Base-by-base conservation (phyloP, 805 yeast species). In the Kodamaea leandrae region DNA sequence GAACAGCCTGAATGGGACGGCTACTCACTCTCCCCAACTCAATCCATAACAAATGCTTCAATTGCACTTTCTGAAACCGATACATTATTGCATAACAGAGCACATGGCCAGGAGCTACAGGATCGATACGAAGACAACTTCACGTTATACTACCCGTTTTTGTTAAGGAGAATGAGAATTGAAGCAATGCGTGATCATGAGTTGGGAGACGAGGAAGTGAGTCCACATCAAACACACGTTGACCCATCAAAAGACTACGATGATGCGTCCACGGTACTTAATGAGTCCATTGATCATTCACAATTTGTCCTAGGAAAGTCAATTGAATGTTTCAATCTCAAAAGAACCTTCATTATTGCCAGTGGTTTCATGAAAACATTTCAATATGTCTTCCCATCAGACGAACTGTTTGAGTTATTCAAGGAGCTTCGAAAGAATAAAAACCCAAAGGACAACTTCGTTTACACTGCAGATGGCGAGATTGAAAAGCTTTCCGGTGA, bases 111-210 rank as follows among this genome's bases (percentile, higher is more conserved):
- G 27, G 65, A 64, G 23, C 51, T 68, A n/a, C 74, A 68, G 50
- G 58, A 53, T 0, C 52, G 64, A 2, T 69, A 53, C 47, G 52
- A 51, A 19, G 71, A 61, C n/a, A 69, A 69, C 42, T 69, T 59
- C 46, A 61, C 63, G 8, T 47, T 53, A 21, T 69, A 67, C 46
- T 46, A 66, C 6, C 74, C 74, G 4, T 69, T 46, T 49, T 47
- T 67, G n/a, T 36, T 66, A n/a, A 49, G 71, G 23, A 55, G 61
- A 23, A 36, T 54, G 35, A 52, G 71, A 18, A 25, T 56, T 14
- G 50, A 49, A 7, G 21, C 16, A 3, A 14, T 32, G 18, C 21
- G 9, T 16, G 21, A 16, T 15, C 13, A n/a, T n/a, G n/a, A n/a
- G n/a, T n/a, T n/a, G n/a, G n/a, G n/a, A n/a, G n/a, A n/a, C n/a